Percentiles rank a stretch among this genome's conserved stretches.
Evolutionary conservation across 805 yeast species (phyloP).

Genomic region (Saccharomycopsis javanensis): DNA sequence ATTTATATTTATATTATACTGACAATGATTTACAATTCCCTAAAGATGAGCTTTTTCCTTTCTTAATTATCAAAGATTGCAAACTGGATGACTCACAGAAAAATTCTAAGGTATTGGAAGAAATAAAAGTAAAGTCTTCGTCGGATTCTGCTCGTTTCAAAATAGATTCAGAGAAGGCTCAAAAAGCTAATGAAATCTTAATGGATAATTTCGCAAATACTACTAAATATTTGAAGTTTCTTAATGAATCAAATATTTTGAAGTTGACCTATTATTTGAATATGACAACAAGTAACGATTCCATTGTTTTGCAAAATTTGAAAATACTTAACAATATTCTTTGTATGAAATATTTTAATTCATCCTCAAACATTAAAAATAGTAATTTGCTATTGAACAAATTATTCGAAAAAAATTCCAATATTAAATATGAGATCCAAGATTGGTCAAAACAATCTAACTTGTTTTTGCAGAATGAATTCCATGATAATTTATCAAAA

Average conservation of each 20-base stretch:
- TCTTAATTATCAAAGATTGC: conserved; percentile 8
- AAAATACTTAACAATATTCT: conserved; percentile 9
- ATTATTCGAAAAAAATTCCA: neutral
- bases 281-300: conserved; percentile 6
- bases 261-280: conserved; percentile 12
- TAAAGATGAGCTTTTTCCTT: conserved; percentile 10
- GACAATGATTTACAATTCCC: conserved; percentile 7
- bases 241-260: conserved; percentile 12
- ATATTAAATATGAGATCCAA: conserved; percentile 8
- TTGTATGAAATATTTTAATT: conserved; percentile 5
- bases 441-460: conserved; percentile 15
- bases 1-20: conserved; percentile 13
- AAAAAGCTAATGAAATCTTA: conserved; percentile 14
- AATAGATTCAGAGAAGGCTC: conserved; percentile 10
- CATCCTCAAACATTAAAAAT: neutral
- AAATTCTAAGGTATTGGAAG: neutral
- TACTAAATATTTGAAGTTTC: conserved; percentile 4
- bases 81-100: neutral
- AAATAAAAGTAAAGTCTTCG: neutral
- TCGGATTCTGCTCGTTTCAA: neutral
- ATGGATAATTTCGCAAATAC: conserved; percentile 17
- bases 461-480: conserved; percentile 8
- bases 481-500: neutral
- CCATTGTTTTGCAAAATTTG: conserved; percentile 2
- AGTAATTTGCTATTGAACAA: conserved; percentile 1